phyloP scores from a whole-genome alignment of 2,329 filamentous ascomycete genomes.

The Zarea fungicola region DNA sequence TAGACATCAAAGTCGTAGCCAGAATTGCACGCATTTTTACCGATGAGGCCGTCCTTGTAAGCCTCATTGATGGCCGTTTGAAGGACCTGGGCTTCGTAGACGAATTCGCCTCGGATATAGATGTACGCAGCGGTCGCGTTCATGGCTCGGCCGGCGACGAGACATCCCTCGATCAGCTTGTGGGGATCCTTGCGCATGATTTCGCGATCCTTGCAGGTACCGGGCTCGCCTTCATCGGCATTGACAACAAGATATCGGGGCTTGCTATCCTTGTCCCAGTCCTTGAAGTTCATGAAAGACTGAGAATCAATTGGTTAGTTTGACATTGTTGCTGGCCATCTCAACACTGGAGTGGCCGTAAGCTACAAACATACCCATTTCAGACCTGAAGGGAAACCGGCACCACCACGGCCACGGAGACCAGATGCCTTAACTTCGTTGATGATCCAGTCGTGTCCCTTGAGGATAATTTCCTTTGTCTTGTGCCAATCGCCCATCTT shows the following conservation, averaged over 20 bases:
- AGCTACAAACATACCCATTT: constrained; percentile 80
- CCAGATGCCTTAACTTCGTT: constrained; percentile 95
- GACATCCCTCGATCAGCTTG: constrained; percentile 95
- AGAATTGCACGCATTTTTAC: constrained; percentile 95
- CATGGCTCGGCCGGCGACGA: constrained; percentile 95
- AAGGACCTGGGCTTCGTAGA: constrained; percentile 88
- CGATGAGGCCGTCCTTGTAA: constrained; percentile 88
- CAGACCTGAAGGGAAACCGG: constrained; percentile 94
- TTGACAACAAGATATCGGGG: constrained; percentile 97
- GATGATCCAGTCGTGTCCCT: constrained; percentile 99
- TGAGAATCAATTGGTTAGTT: constrained; percentile 32
- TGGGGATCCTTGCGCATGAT: constrained; percentile 99
- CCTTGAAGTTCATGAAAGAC: constrained; percentile 99
- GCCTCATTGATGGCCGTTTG: constrained; percentile 97
- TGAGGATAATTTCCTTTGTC: constrained; percentile 96
- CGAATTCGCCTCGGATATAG: constrained; percentile 98
- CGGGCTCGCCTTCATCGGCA: constrained; percentile 96
- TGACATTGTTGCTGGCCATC: constrained; percentile 8
- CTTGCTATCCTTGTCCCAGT: constrained; percentile 96
- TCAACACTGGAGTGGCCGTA: constrained; percentile 10
- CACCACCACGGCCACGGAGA: constrained; percentile 90
- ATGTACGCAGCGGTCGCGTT: constrained; percentile 98
- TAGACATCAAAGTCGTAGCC: constrained; percentile 98
- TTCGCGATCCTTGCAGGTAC: constrained; percentile 98
- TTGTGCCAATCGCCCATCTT: constrained; percentile 99